These are phyloP conservation scores for Gracilaria vermiculophylla DNA, from an alignment of 23 red algal genomes.

Conservation along the genomic window DNA sequence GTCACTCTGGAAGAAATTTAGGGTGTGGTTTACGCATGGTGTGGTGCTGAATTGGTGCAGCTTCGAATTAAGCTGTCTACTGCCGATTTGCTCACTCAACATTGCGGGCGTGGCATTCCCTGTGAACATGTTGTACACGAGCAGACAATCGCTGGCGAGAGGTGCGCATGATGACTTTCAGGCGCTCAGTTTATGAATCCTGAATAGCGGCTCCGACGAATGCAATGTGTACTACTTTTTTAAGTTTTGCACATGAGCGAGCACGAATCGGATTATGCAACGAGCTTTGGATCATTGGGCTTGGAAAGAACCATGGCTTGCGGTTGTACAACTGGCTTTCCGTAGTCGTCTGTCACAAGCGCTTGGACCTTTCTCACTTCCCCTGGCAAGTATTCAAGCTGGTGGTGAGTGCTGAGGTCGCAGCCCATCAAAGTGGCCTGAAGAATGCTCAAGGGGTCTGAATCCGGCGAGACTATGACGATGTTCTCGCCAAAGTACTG, in stretches of 20 bases:
- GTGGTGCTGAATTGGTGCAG: no score
- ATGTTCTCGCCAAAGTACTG: conserved; percentile 78
- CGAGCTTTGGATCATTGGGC: not conserved
- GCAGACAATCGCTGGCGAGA: no score
- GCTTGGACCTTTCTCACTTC: conserved; percentile 64
- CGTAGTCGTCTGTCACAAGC: conserved; percentile 37
- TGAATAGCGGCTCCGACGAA: no score
- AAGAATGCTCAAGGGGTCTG: conserved; percentile 62
- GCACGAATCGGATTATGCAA: not conserved
- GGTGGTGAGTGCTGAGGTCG: conserved; percentile 20
- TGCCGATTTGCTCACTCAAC: no score
- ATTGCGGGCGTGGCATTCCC: no score
- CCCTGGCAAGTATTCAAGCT: conserved; percentile 47
- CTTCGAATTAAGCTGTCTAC: no score
- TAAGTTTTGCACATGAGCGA: not conserved
- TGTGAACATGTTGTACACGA: no score
- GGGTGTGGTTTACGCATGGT: no score
- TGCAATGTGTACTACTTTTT: no score
- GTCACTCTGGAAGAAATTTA: not conserved
- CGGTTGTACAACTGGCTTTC: conserved; percentile 26
- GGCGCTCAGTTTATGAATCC: no score
- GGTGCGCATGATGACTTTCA: no score
- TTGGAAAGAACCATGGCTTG: conserved; percentile 25
- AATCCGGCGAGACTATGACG: conserved; percentile 81
- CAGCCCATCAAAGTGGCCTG: conserved; percentile 47